Base-by-base conservation (phyloP, 306 rosid species). In the Medicago ruthenica region DNA sequence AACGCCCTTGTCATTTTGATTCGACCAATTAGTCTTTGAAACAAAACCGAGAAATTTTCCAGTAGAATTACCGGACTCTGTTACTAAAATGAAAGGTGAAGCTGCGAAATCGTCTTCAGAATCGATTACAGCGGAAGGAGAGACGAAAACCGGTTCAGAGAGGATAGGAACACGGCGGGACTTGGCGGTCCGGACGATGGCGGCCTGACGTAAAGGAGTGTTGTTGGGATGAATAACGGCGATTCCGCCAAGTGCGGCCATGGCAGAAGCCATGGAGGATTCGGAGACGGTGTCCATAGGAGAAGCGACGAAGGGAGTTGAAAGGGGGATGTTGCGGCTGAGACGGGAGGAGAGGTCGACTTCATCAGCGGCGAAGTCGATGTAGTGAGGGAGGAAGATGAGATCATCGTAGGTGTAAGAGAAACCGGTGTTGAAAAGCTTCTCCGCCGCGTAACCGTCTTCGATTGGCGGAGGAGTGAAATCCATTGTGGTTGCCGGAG, bases 221-320 rank as follows among this genome's bases (percentile, higher is more conserved):
- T 71, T 31, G 77, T 93, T 93, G 41, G 92, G 81, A 81, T 91
- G 98, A 54, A 91, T 17, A 62, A 93, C 17, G 5, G 93, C 92
- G 68, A 93, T 75, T 16, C 92, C 97, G 1, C 97, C 97, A 0
- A 91, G 87, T 0, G 98, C 78, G 1, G 98, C 98, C 92, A 93
- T 91, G 73, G 96, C 72, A 4, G 85, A 58, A 45, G 97, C 93
- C 98, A 91, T 93, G 80, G 80, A 44, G 1, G 92, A 55, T 76
- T 91, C 98, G 8, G 96, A 91, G 53, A 93, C 92, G 13, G 97
- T 91, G 72, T 93, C 98, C 98, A 93, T 91, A 0, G 98, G 98
- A n/a, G 98, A 93, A n/a, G 98, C 88, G 12, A 91, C 90, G 71
- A 91, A 71, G 42, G 98, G 98, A n/a, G 84, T 57, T 12, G 87